Conservation (phyloP, 2,329 filamentous ascomycete genomes). For the Penicillium oxalicum region DNA sequence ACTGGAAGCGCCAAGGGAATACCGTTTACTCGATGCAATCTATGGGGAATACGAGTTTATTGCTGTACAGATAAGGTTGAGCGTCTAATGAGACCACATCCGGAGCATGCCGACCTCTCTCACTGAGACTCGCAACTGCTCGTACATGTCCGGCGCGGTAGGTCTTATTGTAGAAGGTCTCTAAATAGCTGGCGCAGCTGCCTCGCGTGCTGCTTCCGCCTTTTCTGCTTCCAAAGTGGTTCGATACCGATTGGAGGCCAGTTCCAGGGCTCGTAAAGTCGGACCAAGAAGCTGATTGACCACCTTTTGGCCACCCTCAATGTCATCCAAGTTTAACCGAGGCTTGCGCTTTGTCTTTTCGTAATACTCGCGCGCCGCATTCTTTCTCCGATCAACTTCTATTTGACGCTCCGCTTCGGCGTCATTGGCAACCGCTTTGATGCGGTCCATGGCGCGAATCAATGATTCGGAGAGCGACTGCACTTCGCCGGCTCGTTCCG, state of each 20-base stretch:
- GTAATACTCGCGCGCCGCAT: conserved; percentile 64
- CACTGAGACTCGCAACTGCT: too few relatives aligned
- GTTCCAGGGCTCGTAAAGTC: conserved; percentile 63
- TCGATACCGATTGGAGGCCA: conserved; percentile 65
- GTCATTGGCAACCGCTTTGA: conserved; percentile 70
- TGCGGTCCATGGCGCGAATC: conserved; percentile 67
- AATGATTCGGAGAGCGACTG: conserved; percentile 78
- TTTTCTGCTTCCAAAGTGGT: conserved; percentile 61
- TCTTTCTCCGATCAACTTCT: conserved; percentile 61
- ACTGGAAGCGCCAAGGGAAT: too few relatives aligned
- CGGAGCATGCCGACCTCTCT: too few relatives aligned
- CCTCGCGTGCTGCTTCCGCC: conserved; percentile 18
- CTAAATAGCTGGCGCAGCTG: conserved; percentile 11
- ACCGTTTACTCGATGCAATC: too few relatives aligned
- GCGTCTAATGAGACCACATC: too few relatives aligned
- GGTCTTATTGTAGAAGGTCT: not conserved
- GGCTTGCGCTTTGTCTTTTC: conserved; percentile 68
- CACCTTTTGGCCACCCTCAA: conserved; percentile 69
- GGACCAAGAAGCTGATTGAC: conserved; percentile 73
- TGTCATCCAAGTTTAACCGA: conserved; percentile 57
- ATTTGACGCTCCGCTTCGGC: conserved; percentile 68
- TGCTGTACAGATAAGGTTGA: too few relatives aligned
- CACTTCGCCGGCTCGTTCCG: conserved; percentile 72
- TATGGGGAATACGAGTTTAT: too few relatives aligned
- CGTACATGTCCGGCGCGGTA: too few relatives aligned